These are phyloP conservation scores for Fraxinus ornus DNA, from an alignment of 305 asterid genomes.

Conservation along the genomic window DNA sequence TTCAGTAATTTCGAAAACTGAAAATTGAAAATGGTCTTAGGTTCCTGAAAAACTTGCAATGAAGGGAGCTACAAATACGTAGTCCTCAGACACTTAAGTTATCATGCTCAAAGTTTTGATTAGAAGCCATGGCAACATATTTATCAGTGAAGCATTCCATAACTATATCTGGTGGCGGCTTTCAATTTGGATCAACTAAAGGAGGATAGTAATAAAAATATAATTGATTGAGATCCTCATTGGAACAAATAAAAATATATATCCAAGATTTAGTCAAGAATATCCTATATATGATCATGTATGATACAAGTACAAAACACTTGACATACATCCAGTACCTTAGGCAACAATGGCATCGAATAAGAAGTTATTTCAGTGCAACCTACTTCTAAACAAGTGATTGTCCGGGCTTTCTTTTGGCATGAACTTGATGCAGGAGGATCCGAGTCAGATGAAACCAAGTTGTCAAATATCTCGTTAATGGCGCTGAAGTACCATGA, in stretches of 20 bases:
- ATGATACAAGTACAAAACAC: neutral
- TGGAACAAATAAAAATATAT: neutral
- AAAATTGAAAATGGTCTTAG: too few species aligned
- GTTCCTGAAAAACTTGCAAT: neutral
- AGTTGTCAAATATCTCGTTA: too few species aligned
- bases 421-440: slow-evolving; percentile 33
- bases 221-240: neutral
- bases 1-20: too few species aligned
- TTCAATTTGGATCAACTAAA: neutral
- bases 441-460: too few species aligned
- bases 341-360: neutral
- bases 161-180: neutral
- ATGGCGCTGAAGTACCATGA: too few species aligned
- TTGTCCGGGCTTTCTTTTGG: slow-evolving; percentile 51
- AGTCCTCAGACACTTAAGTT: too few species aligned
- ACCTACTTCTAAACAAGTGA: slow-evolving; percentile 29
- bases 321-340: neutral
- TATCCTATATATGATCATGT: too few species aligned
- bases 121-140: too few species aligned
- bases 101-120: too few species aligned
- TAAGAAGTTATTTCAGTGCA: neutral
- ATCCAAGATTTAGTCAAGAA: too few species aligned
- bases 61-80: neutral
- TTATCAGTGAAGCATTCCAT: too few species aligned
- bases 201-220: neutral